These are phyloP conservation scores for Tylopilus vinaceipallidus DNA, from an alignment of 768 basidiomycete species.

Conservation along the genomic window DNA sequence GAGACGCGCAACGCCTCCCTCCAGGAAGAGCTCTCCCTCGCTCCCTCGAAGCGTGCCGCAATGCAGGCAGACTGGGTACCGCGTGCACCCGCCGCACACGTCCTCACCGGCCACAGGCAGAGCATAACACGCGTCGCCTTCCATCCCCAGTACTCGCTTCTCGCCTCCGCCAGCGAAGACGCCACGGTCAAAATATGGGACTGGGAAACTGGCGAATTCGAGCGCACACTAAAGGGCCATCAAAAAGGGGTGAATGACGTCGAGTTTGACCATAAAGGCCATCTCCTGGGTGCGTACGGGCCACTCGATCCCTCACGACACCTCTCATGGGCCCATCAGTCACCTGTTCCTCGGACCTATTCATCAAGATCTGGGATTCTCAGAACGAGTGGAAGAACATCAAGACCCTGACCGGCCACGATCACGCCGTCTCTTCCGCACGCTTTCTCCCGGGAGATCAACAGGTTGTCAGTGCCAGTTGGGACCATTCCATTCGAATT, in stretches of 20 bases:
- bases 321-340: conserved; percentile 14
- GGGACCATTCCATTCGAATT: conserved; percentile 82
- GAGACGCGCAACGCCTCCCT: conserved; percentile 79
- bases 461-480: conserved; percentile 79
- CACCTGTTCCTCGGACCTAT: conserved; percentile 82
- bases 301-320: background rate
- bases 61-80: conserved; percentile 86
- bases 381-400: conserved; percentile 88
- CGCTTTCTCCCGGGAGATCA: conserved; percentile 85
- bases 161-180: conserved; percentile 88
- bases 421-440: conserved; percentile 86
- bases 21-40: conserved; percentile 64
- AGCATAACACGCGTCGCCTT: conserved; percentile 80
- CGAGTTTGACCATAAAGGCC: conserved; percentile 86
- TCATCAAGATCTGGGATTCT: conserved; percentile 91
- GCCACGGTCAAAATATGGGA: conserved; percentile 93
- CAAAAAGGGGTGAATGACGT: conserved; percentile 86
- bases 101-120: conserved; percentile 72
- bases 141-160: conserved; percentile 79
- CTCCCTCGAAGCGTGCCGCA: conserved; percentile 50
- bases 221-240: conserved; percentile 88
- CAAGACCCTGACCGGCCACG: conserved; percentile 86
- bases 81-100: conserved; percentile 77
- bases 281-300: conserved; percentile 59
- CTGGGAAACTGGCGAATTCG: conserved; percentile 94